Evolutionary conservation across 805 yeast species (phyloP), one percentile per base, ranked within the genome.

Genomic region (Barnettozyma populi): DNA sequence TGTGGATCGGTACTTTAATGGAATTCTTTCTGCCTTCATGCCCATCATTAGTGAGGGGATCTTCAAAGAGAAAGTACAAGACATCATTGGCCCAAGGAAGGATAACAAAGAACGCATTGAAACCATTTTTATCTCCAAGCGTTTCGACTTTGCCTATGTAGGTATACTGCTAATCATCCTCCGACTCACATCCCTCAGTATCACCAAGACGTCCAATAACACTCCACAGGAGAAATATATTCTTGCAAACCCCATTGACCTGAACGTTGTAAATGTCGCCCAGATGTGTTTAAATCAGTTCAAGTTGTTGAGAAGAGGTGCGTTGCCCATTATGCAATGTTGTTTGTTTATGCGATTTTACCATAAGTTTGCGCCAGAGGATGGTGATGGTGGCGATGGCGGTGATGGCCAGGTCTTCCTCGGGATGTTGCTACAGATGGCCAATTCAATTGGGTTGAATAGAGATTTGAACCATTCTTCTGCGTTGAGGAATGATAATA

Each of bases 301-400:
- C 61, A 74, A 74, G 41, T 49, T 80, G 25, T 55, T 77, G 38
- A 62, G 78, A 50, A 64, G 73, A 49, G 71, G 77, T 34, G 74
- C 79, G 18, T 54, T 82, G 24, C 70, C 75, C 0, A 69, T 80
- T 19, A 64, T 81, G 49, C 85, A 80, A 57, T 75, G 80, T 51
- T 74, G 80, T 7, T 48, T 79, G 45, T 65, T 75, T 50, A 70
- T 77, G 66, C 70, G 78, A 50, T 61, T 74, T 38, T 83, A 81
- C 64, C 74, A 71, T 52, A 73, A 69, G 50, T 70, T 72, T 51
- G 76, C 84, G 10, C 84, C 86, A 1, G 84, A 81, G 51, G 81
- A 76, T 51, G 76, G 76, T 20, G 81, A 77, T 57, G 76, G 78
- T 9, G 66, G 69, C 6, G 85, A 78, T 56, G 82, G 79, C 47